phyloP scores from a whole-genome alignment of 2,329 filamentous ascomycete genomes.

The Colletotrichum sidae region DNA sequence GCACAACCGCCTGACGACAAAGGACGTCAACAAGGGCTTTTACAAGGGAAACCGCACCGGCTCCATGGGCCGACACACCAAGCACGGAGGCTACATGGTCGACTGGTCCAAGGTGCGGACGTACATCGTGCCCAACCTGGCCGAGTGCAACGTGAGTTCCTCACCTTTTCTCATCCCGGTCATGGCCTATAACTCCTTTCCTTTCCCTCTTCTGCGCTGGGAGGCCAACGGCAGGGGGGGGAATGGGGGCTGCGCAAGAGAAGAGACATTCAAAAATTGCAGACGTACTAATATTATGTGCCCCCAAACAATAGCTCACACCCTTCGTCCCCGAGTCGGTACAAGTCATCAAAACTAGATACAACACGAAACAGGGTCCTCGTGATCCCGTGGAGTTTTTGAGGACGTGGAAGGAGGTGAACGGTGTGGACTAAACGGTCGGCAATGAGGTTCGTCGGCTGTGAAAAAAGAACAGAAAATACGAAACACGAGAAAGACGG shows the following conservation, averaged over 20 bases:
- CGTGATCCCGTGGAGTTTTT: constrained; percentile 72
- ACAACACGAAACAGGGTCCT: constrained; percentile 66
- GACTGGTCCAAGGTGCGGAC: constrained; percentile 91
- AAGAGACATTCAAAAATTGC: too few relatives aligned
- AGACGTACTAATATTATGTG: too few relatives aligned
- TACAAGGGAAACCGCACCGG: constrained; percentile 97
- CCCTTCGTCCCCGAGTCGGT: constrained; percentile 80
- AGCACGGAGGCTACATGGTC: constrained; percentile 84
- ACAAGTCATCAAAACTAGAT: constrained; percentile 62
- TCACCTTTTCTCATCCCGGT: neutral
- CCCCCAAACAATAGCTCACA: constrained; percentile 69
- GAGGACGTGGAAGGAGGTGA: constrained; percentile 75
- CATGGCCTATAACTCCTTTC: neutral
- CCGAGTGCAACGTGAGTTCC: constrained; percentile 75
- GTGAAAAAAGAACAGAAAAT: too few relatives aligned
- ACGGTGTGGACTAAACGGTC: constrained; percentile 65
- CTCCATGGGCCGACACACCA: constrained; percentile 86
- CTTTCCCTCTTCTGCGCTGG: too few relatives aligned
- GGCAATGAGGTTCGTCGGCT: too few relatives aligned
- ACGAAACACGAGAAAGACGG: too few relatives aligned
- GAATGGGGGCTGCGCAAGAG: neutral
- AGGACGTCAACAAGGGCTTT: constrained; percentile 91
- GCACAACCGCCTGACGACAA: constrained; percentile 87
- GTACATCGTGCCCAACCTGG: constrained; percentile 82
- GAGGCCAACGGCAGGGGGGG: neutral